These are phyloP conservation scores for Hamamelis virginiana DNA, from an alignment of 164 flowering plant species.

Conservation along the genomic window DNA sequence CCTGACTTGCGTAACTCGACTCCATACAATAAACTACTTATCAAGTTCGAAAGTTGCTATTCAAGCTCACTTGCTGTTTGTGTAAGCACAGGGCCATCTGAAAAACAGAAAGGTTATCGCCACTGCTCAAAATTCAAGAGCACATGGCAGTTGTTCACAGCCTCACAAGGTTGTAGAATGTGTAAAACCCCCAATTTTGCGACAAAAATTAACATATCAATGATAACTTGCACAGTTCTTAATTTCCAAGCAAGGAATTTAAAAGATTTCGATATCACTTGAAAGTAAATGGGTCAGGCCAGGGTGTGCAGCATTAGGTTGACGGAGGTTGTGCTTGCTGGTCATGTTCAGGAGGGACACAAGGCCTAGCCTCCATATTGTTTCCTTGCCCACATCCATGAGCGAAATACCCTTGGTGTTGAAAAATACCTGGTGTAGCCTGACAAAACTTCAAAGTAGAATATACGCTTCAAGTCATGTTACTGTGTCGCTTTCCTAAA, in stretches of 20 bases:
- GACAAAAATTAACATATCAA: not conserved
- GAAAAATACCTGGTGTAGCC: too few relatives aligned
- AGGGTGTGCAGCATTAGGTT: not conserved
- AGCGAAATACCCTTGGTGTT: conserved; percentile 81
- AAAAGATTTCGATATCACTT: not conserved
- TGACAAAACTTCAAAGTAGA: too few relatives aligned
- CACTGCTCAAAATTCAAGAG: not conserved
- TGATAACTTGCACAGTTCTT: not conserved
- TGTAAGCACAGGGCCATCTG: not conserved
- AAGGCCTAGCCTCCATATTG: conserved; percentile 93
- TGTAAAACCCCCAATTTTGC: not conserved
- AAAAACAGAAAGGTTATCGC: too few relatives aligned
- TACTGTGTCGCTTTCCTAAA: too few relatives aligned
- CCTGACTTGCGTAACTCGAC: not conserved
- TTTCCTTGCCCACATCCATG: conserved; percentile 70
- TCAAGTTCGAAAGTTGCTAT: not conserved
- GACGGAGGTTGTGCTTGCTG: conserved; percentile 11
- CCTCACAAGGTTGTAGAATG: not conserved
- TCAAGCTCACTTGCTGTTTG: not conserved
- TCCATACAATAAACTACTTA: not conserved
- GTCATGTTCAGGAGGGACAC: conserved; percentile 42
- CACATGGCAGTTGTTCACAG: not conserved
- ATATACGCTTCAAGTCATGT: too few relatives aligned
- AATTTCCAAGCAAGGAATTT: not conserved
- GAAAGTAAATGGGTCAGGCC: not conserved